Evolutionary conservation across 192 early-diverging fungal species (phyloP), one percentile per base, ranked within the genome.

Genomic region (Kappamyces sp.): DNA sequence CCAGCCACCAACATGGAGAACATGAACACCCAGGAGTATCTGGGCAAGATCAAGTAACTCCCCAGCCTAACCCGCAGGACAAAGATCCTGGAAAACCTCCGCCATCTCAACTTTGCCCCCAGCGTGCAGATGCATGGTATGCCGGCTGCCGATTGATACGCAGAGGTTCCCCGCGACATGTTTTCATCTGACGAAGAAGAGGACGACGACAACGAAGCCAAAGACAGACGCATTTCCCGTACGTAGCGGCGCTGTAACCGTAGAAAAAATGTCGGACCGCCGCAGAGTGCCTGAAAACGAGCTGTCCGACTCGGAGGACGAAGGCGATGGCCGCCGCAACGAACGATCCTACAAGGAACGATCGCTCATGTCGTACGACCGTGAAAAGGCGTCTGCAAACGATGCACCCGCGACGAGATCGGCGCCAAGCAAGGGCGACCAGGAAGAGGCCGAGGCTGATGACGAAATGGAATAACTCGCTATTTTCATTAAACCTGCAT

Each of bases 51-150:
- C 5, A 77, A 84, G 87, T 84, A 73, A 12, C 61, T 67, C 15
- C 30, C 2, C 43, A 48, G 45, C 41, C 5, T 31, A 22, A 5
- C 15, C 22, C 14, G 9, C 63, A 78, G 72, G 42, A 43, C 62
- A 7, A 69, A 67, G 9, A 85, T 98, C 38, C 63, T 95, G 39
- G 96, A 99, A 60, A 89, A 96, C 53, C 77, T 99, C 42, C 71
- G 92, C 40, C 86, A 86, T 51, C 45, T 98, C 38, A 80, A 88
- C 62, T 84, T 84, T 14, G 96, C 94, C 5, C 96, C 96, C 0
- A 88, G 88, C 45, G 91, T 99, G 35, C 94, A 98, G 66, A 91
- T 96, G 90, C 92, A 94, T 45, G 89, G 74, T 77, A 59, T 31
- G 48, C 29, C 14, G 6, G 14, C 42, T 15, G 32, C 41, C 52